Conservation (phyloP, 768 basidiomycete species). For the Rhizopogon salebrosus region DNA sequence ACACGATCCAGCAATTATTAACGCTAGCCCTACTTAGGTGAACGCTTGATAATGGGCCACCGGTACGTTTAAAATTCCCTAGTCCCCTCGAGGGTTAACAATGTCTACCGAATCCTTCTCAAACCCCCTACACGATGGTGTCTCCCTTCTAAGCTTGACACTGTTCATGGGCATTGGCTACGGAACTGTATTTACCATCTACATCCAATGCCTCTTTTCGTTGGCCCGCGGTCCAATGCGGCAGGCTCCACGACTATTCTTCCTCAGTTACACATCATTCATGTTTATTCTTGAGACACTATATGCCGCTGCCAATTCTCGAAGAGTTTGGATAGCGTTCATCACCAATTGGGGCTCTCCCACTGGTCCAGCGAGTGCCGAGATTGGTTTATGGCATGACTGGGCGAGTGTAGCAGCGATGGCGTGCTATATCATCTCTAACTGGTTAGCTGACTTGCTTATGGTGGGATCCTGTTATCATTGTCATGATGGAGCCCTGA, state of each 20-base stretch:
- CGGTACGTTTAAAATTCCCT: not conserved
- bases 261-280: constrained; percentile 20
- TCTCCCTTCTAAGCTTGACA: not conserved
- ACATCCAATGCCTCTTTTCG: not conserved
- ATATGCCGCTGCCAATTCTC: constrained; percentile 24
- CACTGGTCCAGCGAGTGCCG: constrained; percentile 13
- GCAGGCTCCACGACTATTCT: constrained; percentile 7
- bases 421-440: constrained; percentile 20
- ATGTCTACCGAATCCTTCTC: not conserved
- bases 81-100: not conserved
- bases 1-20: too few relatives aligned
- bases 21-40: too few relatives aligned
- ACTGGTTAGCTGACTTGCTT: constrained; percentile 26
- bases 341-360: constrained; percentile 24
- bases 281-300: constrained; percentile 24
- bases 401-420: constrained; percentile 17
- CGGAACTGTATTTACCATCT: not conserved
- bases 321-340: constrained; percentile 22
- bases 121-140: not conserved
- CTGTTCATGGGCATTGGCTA: not conserved
- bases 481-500: constrained; percentile 2
- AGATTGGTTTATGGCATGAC: constrained; percentile 18
- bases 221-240: not conserved
- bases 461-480: constrained; percentile 13
- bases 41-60: too few relatives aligned